Evolutionary conservation across 331 rosid genomes (phyloP).

Genomic region (Quercus phellos): DNA sequence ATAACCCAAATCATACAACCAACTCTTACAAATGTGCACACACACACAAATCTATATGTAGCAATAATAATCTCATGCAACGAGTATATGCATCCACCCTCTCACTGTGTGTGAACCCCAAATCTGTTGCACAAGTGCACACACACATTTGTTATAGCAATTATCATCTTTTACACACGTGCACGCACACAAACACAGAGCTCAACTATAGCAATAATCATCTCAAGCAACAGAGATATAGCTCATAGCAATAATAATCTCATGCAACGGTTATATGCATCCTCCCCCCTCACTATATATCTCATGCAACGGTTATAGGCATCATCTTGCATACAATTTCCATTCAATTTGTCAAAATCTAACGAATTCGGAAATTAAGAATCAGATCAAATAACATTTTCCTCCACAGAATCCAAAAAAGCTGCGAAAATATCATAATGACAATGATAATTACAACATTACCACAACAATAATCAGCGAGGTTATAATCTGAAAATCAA

Average conservation of each 20-base stretch:
- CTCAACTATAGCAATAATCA: background rate
- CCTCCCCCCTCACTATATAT: too few species aligned
- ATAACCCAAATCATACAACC: background rate
- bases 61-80: too few species aligned
- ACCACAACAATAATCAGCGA: background rate
- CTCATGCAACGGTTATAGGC: too few species aligned
- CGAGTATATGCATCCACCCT: too few species aligned
- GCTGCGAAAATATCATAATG: background rate
- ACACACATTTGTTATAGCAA: too few species aligned
- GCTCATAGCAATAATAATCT: too few species aligned
- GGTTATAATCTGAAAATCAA: background rate
- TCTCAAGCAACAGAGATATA: background rate
- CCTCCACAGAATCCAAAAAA: background rate
- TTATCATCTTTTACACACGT: too few species aligned
- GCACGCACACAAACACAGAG: background rate
- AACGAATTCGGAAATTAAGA: background rate
- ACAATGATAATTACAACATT: background rate
- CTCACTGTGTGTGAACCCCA: too few species aligned
- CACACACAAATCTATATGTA: too few species aligned
- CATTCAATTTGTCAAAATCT: background rate
- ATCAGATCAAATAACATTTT: background rate
- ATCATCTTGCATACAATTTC: too few species aligned
- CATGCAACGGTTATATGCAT: too few species aligned
- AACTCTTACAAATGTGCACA: background rate
- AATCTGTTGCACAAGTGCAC: too few species aligned